Evolutionary conservation across 2,329 filamentous ascomycete species (phyloP), one percentile per base, ranked within the genome.

Genomic region (Aspergillus ochraceoroseus): DNA sequence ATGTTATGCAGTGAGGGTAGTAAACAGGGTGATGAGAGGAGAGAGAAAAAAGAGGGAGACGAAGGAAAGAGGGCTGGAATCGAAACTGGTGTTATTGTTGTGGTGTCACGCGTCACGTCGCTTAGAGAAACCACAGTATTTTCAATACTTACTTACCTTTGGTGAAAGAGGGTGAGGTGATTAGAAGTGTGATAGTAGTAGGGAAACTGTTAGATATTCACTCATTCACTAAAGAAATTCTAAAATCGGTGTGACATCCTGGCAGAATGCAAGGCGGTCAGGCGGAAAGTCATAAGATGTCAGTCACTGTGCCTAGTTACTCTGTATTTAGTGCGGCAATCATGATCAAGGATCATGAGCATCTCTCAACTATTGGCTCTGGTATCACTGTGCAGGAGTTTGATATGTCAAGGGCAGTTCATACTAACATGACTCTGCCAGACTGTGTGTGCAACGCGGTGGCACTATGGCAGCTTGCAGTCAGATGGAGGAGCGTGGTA

Each of bases 191-290:
- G 36, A 33, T 39, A 40, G 28, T 30, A 14, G 18, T 17, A 33
- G 30, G 25, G 27, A 27, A 30, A 34, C 20, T 12, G 8, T 20
- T 8, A n/a, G n/a, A n/a, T n/a, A 29, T 23, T 26, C 17, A 14
- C 12, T 33, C 28, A 32, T 9, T 33, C 13, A 22, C 32, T 30
- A 33, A 31, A 32, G 44, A 50, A 48, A 42, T 42, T 48, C 34
- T 36, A 49, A 43, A 43, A 18, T 46, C 31, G 44, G 37, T 37
- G 32, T 41, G 41, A 46, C 31, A 46, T 29, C 28, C 35, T 31
- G 49, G 48, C 48, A 51, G 41, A 54, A 51, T 29, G 11, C 3
- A 11, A 34, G 31, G 51, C 51, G 51, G 51, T 52, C 35, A 34
- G 25, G n/a, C n/a, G n/a, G n/a, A n/a, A n/a, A n/a, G n/a, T n/a